Evolutionary conservation across 257 asterid species (phyloP), one percentile per base, ranked within the genome.

Genomic region (Nicotiana attenuata): DNA sequence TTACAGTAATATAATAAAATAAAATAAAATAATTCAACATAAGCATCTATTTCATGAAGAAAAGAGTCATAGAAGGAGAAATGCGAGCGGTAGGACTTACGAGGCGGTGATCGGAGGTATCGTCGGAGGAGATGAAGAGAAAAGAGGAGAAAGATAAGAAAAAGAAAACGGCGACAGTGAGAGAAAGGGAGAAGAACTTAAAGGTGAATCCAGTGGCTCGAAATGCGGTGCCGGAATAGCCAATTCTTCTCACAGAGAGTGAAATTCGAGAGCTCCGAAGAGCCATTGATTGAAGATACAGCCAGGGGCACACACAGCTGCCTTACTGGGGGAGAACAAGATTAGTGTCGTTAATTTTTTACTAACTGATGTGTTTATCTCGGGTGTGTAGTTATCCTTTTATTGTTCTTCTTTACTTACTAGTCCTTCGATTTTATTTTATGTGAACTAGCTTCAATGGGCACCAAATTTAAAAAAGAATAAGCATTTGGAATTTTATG

Each of bases 151-250:
- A 22, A 10, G 88, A 29, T n/a, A 76, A 56, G 80, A 88, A 68
- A 63, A 89, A 31, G 19, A 79, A 41, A 85, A 84, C 66, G 10
- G 78, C 60, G 17, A 85, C 17, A 52, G 78, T 77, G 61, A 86
- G 53, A 60, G 69, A 83, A 77, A 83, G 57, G 83, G 83, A 45
- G 80, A 84, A 80, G 63, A 86, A 77, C 87, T 81, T 85, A 82
- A 85, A 65, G 28, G 77, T 26, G 20, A 31, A 0, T 24, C 56
- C 68, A 82, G 13, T 15, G 47, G 47, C 47, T 41, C 47, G 47
- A 41, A 41, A 41, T 24, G 76, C 60, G 67, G 77, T n/a, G n/a
- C 22, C 81, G 31, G 15, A 73, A 63, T 1, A 55, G 24, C 65
- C 80, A 66, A 45, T 20, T 33, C 7, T 63, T 57, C 66, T 76